Conservation (phyloP, 2,329 filamentous ascomycete genomes). For the Colletotrichum euphorbiae region DNA sequence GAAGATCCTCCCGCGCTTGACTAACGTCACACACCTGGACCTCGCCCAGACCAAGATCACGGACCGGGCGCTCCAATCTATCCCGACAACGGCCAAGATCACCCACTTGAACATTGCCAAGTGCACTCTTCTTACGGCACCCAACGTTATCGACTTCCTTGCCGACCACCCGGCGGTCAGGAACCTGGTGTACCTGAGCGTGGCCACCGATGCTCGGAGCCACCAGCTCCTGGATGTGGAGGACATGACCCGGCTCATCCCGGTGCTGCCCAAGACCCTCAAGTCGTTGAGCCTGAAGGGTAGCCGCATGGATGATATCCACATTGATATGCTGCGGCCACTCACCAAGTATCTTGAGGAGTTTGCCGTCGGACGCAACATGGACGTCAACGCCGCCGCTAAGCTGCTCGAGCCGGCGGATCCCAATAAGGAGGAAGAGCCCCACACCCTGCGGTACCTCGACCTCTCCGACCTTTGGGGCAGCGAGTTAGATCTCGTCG, state of each 20-base stretch:
- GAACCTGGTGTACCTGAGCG: conserved; percentile 77
- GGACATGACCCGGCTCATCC: conserved; percentile 74
- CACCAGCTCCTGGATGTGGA: conserved; percentile 76
- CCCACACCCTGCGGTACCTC: conserved; percentile 77
- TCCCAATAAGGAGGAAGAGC: conserved; percentile 49
- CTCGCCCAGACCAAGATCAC: conserved; percentile 83
- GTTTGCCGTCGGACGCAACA: conserved; percentile 76
- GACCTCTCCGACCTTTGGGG: conserved; percentile 79
- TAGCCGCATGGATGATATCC: conserved; percentile 73
- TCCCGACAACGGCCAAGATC: conserved; percentile 77
- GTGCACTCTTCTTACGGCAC: conserved; percentile 76
- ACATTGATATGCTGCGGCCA: conserved; percentile 72
- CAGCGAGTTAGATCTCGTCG: conserved; percentile 69
- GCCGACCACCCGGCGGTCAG: conserved; percentile 76
- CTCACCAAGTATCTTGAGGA: conserved; percentile 81
- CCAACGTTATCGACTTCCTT: conserved; percentile 77
- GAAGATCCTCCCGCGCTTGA: conserved; percentile 76
- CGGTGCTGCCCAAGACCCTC: conserved; percentile 73
- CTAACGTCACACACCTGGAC: conserved; percentile 79
- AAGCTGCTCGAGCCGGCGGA: conserved; percentile 68
- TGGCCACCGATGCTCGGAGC: conserved; percentile 77
- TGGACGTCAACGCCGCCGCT: conserved; percentile 75
- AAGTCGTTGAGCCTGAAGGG: conserved; percentile 82
- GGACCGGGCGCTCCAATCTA: conserved; percentile 75
- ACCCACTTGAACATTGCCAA: conserved; percentile 84